Conservation (phyloP, 768 basidiomycete genomes). For the Leccinum subtestaceum region DNA sequence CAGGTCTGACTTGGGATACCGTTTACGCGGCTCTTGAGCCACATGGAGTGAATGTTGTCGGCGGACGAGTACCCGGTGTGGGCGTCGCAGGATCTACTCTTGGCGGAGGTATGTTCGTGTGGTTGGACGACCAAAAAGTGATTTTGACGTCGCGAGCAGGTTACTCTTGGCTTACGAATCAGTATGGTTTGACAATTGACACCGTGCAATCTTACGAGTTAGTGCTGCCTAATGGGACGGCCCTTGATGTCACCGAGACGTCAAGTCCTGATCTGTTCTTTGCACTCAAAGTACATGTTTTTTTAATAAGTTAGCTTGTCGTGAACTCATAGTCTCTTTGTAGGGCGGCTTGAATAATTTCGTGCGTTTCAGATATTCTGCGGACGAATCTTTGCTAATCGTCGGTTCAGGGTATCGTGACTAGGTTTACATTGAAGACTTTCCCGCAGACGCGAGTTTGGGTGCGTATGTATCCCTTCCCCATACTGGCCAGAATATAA, state of each 20-base stretch:
- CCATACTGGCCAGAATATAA: background rate
- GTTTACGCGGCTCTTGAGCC: slow-evolving; percentile 52
- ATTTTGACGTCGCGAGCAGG: slow-evolving; percentile 2
- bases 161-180: slow-evolving; percentile 52
- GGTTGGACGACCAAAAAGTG: background rate
- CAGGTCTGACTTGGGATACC: slow-evolving; percentile 60
- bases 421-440: slow-evolving; percentile 51
- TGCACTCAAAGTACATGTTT: slow-evolving; percentile 37
- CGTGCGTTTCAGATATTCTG: slow-evolving; percentile 20
- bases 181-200: slow-evolving; percentile 57
- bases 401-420: slow-evolving; percentile 50
- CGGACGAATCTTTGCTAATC: background rate
- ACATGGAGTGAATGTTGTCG: slow-evolving; percentile 51
- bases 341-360: slow-evolving; percentile 68
- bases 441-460: slow-evolving; percentile 57
- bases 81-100: slow-evolving; percentile 58
- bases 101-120: slow-evolving; percentile 45
- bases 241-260: slow-evolving; percentile 33
- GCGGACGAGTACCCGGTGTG: slow-evolving; percentile 51
- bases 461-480: slow-evolving; percentile 38
- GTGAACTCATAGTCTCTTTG: background rate
- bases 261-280: slow-evolving; percentile 42
- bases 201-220: slow-evolving; percentile 54
- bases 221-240: slow-evolving; percentile 45
- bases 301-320: background rate